Evolutionary conservation across 805 yeast species (phyloP).

Genomic region (Barnettozyma californica): DNA sequence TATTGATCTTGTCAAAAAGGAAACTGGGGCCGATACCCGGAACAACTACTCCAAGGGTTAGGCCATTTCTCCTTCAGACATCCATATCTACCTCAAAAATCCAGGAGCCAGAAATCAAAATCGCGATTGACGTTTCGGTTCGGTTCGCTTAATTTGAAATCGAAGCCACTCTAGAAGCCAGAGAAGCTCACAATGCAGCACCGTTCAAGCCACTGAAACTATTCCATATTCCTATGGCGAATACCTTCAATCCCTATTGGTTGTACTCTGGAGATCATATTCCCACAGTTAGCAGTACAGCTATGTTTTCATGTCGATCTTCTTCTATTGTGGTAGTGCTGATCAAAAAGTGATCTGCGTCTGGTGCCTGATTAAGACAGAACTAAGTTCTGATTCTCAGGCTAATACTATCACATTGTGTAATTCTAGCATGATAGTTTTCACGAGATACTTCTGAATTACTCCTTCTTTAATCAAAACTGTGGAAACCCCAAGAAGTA

Average conservation of each 20-base stretch:
- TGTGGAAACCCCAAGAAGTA: not conserved
- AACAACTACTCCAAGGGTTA: too few species aligned
- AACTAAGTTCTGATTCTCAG: too few species aligned
- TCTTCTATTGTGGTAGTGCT: not conserved
- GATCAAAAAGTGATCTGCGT: not conserved
- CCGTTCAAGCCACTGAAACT: not conserved
- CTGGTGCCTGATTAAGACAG: too few species aligned
- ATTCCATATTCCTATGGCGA: not conserved
- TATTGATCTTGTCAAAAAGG: too few species aligned
- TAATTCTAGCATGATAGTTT: too few species aligned
- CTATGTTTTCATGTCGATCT: not conserved
- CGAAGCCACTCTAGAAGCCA: not conserved
- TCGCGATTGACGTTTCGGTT: not conserved
- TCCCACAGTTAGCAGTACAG: too few species aligned
- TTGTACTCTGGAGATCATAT: not conserved
- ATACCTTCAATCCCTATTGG: not conserved
- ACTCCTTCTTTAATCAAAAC: not conserved
- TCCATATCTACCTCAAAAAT: too few species aligned
- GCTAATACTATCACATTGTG: too few species aligned
- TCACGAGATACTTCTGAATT: too few species aligned
- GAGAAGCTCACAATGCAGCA: not conserved
- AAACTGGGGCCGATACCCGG: too few species aligned
- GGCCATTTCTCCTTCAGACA: too few species aligned
- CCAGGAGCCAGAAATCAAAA: too few species aligned
- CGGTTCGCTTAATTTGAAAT: not conserved